Percentiles rank a stretch among this genome's conserved stretches.
These are phyloP conservation scores for Chenopodium berlandieri DNA, from an alignment of 148 eudicot genomes.

Conservation along the genomic window DNA sequence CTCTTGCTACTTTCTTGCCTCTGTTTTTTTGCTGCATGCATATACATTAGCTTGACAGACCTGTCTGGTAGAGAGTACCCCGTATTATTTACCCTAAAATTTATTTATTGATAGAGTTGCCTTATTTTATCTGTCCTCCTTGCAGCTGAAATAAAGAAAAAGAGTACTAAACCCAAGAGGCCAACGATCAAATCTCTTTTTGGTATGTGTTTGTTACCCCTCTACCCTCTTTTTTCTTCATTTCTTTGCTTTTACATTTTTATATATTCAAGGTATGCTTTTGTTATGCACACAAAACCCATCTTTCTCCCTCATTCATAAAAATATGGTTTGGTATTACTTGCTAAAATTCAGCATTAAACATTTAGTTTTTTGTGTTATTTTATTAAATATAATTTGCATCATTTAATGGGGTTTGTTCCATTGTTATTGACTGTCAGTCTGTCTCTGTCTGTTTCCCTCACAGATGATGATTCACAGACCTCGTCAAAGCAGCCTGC, in stretches of 20 bases:
- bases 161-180: conserved; percentile 80
- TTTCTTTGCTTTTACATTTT: too few species aligned
- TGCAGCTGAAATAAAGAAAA: conserved; percentile 93
- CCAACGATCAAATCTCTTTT: conserved; percentile 95
- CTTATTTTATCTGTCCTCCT: conserved; percentile 14
- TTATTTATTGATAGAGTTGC: not conserved
- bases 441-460: not conserved
- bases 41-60: not conserved
- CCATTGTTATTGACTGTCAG: not conserved
- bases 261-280: not conserved
- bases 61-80: not conserved
- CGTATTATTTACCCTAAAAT: not conserved
- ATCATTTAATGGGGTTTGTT: not conserved
- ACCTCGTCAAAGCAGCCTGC: conserved; percentile 42
- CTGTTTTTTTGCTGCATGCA: not conserved
- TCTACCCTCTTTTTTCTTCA: not conserved
- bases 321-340: not conserved
- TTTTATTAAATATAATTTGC: not conserved
- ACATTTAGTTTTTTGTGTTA: not conserved
- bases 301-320: not conserved
- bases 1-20: not conserved
- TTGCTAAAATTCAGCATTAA: not conserved
- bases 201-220: conserved; percentile 42
- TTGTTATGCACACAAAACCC: not conserved
- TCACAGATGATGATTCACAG: conserved; percentile 62